Evolutionary conservation across 2,329 filamentous ascomycete species (phyloP).

Genomic region (Ophiosphaerella korrae): DNA sequence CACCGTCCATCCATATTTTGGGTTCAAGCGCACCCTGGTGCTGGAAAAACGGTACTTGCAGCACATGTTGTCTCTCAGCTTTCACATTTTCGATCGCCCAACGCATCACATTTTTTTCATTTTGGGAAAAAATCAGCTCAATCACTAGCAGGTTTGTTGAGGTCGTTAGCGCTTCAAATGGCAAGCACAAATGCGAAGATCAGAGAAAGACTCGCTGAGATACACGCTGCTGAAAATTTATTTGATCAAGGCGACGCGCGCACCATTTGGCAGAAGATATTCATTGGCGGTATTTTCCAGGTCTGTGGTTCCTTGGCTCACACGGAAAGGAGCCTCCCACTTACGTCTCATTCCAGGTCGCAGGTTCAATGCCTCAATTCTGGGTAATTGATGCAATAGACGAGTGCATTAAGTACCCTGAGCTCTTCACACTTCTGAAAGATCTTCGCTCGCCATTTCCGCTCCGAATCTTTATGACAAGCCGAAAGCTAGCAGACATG

Average conservation of each 20-base stretch:
- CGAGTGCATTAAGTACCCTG: constrained; percentile 1
- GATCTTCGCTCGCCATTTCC: background rate
- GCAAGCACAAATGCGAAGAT: background rate
- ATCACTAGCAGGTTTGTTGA: background rate
- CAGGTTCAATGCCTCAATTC: background rate
- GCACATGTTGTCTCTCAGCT: background rate
- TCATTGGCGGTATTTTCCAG: background rate
- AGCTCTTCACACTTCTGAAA: background rate
- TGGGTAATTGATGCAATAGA: constrained; percentile 3
- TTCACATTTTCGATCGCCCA: background rate
- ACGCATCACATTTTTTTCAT: constrained; percentile 1
- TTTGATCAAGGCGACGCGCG: background rate
- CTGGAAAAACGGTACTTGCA: constrained; percentile 1
- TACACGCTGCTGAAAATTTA: background rate
- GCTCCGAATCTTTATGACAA: background rate
- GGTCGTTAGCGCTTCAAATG: constrained; percentile 1
- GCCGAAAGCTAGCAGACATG: background rate
- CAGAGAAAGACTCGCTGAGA: background rate
- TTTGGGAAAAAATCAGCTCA: background rate
- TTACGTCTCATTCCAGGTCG: background rate
- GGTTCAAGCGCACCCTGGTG: constrained; percentile 1
- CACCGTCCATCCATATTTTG: background rate
- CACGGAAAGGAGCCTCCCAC: background rate
- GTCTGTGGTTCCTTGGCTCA: background rate
- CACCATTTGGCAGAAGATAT: background rate